Conservation (phyloP, 1,284 basidiomycete genomes). For the Coriolopsis trogii region DNA sequence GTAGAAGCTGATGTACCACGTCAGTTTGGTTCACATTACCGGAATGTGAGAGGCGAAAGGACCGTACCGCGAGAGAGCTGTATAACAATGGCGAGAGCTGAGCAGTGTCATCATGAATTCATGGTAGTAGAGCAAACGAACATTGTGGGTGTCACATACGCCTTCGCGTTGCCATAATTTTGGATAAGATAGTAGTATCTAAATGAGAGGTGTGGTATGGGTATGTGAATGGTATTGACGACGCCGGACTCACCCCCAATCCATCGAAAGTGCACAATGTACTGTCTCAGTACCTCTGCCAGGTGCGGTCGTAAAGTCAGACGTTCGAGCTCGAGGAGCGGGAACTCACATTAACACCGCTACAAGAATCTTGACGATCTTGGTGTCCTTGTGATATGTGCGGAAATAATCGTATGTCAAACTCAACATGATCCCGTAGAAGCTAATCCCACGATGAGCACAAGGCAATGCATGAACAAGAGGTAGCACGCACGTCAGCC, state of each 20-base stretch:
- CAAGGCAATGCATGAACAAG: no score
- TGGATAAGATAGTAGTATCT: neutral
- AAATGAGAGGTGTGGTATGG: neutral
- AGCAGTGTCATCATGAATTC: neutral
- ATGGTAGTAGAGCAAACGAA: neutral
- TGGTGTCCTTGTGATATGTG: neutral
- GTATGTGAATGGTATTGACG: neutral
- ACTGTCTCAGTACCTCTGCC: neutral
- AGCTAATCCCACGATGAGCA: neutral
- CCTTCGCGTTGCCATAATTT: neutral
- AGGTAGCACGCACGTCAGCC: neutral
- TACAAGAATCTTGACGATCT: neutral
- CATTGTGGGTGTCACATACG: neutral
- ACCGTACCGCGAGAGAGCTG: neutral
- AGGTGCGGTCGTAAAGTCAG: neutral
- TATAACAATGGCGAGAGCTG: neutral
- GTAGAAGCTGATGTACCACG: neutral
- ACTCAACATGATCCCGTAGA: neutral
- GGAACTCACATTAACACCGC: neutral
- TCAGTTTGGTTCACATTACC: neutral
- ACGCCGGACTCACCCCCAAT: neutral
- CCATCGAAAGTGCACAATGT: neutral
- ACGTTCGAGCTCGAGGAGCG: neutral
- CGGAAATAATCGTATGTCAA: neutral
- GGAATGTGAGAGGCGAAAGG: neutral